Evolutionary conservation across 2,329 filamentous ascomycete species (phyloP).

Genomic region (Penicillium griseofulvum): DNA sequence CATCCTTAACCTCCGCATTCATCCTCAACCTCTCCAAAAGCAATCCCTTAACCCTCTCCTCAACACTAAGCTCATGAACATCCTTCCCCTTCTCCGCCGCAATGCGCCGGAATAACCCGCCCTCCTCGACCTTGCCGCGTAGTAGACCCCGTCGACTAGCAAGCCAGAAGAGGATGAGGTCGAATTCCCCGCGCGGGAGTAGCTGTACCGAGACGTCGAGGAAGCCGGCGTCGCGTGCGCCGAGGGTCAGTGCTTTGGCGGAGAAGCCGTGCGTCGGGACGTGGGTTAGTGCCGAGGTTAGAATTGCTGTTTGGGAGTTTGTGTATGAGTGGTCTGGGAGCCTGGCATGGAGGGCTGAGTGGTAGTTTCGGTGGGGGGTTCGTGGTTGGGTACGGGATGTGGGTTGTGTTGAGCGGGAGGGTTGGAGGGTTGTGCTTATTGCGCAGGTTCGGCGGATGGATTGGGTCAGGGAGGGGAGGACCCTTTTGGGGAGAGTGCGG

Average conservation of each 20-base stretch:
- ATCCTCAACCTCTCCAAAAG: constrained; percentile 73
- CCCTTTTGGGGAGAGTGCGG: constrained; percentile 7
- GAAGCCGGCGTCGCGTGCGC: constrained; percentile 80
- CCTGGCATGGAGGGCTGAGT: constrained; percentile 69
- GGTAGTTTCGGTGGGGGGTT: constrained; percentile 52
- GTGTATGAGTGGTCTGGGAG: constrained; percentile 57
- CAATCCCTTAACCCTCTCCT: constrained; percentile 66
- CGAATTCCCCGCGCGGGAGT: constrained; percentile 75
- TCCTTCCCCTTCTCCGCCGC: constrained; percentile 12
- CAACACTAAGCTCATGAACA: constrained; percentile 46
- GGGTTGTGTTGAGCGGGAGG: background rate
- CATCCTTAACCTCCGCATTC: constrained; percentile 68
- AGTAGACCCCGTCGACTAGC: constrained; percentile 41
- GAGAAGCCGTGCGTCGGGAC: constrained; percentile 84
- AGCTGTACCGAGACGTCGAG: constrained; percentile 82
- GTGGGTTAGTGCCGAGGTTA: constrained; percentile 74
- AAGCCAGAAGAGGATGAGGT: constrained; percentile 62
- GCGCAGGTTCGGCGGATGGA: background rate
- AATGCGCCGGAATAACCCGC: constrained; percentile 23
- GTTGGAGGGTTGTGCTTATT: constrained; percentile 3
- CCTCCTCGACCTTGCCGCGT: constrained; percentile 35
- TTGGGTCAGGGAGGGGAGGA: background rate
- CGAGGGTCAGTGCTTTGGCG: constrained; percentile 66
- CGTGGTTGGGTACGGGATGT: background rate
- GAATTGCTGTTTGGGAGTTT: constrained; percentile 68